phyloP scores from a whole-genome alignment of 495 filamentous ascomycete species.

The Xylaria bambusicola region DNA sequence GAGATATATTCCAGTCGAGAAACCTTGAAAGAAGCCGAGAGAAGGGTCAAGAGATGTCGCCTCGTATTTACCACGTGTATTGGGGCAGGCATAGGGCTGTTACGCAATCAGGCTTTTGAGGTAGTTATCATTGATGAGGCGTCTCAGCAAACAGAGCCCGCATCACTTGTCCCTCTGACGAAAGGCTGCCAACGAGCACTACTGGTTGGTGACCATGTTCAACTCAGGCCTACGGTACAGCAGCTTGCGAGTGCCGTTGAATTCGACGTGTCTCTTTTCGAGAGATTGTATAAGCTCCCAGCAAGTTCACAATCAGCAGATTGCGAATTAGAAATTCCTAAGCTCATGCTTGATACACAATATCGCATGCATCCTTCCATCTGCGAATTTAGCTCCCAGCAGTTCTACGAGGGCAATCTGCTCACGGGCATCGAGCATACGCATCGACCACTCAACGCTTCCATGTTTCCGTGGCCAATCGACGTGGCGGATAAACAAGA shows the following conservation, averaged over 20 bases:
- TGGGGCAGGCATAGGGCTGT: slow-evolving; percentile 50
- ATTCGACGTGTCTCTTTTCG: slow-evolving; percentile 55
- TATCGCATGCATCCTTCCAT: slow-evolving; percentile 56
- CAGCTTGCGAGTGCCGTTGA: slow-evolving; percentile 36
- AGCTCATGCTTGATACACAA: slow-evolving; percentile 55
- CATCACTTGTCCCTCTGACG: slow-evolving; percentile 48
- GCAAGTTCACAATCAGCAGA: not conserved
- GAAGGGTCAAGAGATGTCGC: slow-evolving; percentile 39
- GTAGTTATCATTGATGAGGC: slow-evolving; percentile 55
- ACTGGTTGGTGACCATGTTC: slow-evolving; percentile 56
- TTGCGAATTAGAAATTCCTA: slow-evolving; percentile 15
- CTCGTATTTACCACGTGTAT: slow-evolving; percentile 55
- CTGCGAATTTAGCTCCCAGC: slow-evolving; percentile 46
- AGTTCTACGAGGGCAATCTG: slow-evolving; percentile 52
- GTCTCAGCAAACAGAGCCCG: slow-evolving; percentile 54
- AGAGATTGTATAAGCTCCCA: slow-evolving; percentile 43
- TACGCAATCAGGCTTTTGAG: slow-evolving; percentile 46
- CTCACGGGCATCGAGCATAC: slow-evolving; percentile 37
- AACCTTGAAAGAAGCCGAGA: slow-evolving; percentile 42
- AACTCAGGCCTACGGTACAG: slow-evolving; percentile 52
- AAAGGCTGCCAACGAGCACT: slow-evolving; percentile 52
- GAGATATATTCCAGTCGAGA: slow-evolving; percentile 41
- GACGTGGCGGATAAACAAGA: not conserved
- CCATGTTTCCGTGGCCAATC: slow-evolving; percentile 38
- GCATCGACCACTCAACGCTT: slow-evolving; percentile 28